Evolutionary conservation across 176 grass and related monocot genomes (phyloP), one percentile per base, ranked within the genome.

Genomic region (Urochloa ruziziensis): DNA sequence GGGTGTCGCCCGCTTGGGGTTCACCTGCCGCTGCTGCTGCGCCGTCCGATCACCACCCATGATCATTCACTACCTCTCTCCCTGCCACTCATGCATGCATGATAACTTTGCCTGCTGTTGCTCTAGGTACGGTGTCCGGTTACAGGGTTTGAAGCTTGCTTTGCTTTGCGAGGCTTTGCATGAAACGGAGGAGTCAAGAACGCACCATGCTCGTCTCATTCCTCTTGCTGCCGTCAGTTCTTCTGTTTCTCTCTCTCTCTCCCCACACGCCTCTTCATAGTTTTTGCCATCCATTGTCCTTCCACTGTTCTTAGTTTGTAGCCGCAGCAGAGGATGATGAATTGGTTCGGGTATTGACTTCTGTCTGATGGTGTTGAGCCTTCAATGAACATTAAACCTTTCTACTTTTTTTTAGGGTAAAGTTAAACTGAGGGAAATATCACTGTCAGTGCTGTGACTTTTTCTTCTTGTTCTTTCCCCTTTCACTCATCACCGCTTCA

Each of bases 341-440:
- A n/a, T 79, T 97, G 94, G 94, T 97, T 97, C 94, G 94, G 94
- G 94, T 88, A 97, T 97, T 97, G 94, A 97, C 94, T 97, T 97
- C 87, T 85, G 87, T 92, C 87, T 36, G 64, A 48, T 81, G 83
- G 83, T 92, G 74, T 74, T 28, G 17, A 73, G 73, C 51, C 24
- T 58, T 83, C n/a, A 88, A 62, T 87, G 51, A 62, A 69, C 80
- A 75, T 78, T 42, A 10, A 25, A 39, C n/a, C n/a, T n/a, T n/a
- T n/a, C n/a, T n/a, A n/a, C n/a, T n/a, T n/a, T n/a, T n/a, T n/a
- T n/a, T n/a, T n/a, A n/a, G n/a, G n/a, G n/a, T n/a, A n/a, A n/a
- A n/a, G n/a, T 33, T 19, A 42, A 30, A 10, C n/a, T 48, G n/a
- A n/a, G n/a, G n/a, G n/a, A n/a, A n/a, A n/a, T n/a, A n/a, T n/a